Percentiles rank a stretch among this genome's conserved stretches.
Conservation (phyloP, 2,329 filamentous ascomycete species). For the Aspergillus fischeri region DNA sequence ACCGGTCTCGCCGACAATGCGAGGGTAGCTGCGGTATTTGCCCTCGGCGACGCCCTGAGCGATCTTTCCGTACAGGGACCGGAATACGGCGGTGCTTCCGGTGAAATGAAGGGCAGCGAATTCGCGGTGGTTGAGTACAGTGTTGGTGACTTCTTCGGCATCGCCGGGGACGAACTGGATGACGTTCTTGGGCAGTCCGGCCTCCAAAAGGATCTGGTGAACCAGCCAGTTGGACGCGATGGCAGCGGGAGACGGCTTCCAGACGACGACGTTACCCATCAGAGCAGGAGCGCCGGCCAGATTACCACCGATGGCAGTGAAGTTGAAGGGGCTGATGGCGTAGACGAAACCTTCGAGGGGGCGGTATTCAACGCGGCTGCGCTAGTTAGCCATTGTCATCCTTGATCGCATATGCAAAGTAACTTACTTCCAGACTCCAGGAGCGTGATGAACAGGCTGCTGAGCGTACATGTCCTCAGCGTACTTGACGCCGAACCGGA, state of each 20-base stretch:
- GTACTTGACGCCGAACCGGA: slow-evolving; percentile 88
- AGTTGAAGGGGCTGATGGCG: slow-evolving; percentile 93
- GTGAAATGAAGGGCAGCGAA: slow-evolving; percentile 95
- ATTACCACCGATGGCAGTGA: slow-evolving; percentile 91
- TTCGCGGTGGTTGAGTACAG: slow-evolving; percentile 69
- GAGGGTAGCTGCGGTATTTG: slow-evolving; percentile 78
- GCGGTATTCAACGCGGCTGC: slow-evolving; percentile 72
- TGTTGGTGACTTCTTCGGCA: slow-evolving; percentile 75
- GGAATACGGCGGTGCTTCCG: slow-evolving; percentile 87
- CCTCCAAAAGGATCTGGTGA: slow-evolving; percentile 86
- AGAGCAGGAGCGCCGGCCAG: slow-evolving; percentile 76
- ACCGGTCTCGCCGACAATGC: slow-evolving; percentile 85
- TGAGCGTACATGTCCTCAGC: slow-evolving; percentile 85
- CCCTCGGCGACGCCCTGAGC: slow-evolving; percentile 75
- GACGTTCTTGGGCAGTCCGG: slow-evolving; percentile 81
- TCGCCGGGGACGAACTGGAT: slow-evolving; percentile 93
- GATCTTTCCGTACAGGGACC: slow-evolving; percentile 81
- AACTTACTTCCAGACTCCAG: slow-evolving; percentile 76
- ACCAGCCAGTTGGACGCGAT: slow-evolving; percentile 89
- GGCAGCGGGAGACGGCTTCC: slow-evolving; percentile 90
- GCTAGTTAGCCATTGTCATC: slow-evolving; percentile 2
- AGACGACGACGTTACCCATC: slow-evolving; percentile 90
- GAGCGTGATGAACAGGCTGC: slow-evolving; percentile 78
- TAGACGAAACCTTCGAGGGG: slow-evolving; percentile 94
- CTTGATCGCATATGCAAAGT: not conserved